Percentiles rank a stretch among this genome's conserved stretches.
These are phyloP conservation scores for Lippia alba DNA, from an alignment of 305 asterid species.

Conservation along the genomic window DNA sequence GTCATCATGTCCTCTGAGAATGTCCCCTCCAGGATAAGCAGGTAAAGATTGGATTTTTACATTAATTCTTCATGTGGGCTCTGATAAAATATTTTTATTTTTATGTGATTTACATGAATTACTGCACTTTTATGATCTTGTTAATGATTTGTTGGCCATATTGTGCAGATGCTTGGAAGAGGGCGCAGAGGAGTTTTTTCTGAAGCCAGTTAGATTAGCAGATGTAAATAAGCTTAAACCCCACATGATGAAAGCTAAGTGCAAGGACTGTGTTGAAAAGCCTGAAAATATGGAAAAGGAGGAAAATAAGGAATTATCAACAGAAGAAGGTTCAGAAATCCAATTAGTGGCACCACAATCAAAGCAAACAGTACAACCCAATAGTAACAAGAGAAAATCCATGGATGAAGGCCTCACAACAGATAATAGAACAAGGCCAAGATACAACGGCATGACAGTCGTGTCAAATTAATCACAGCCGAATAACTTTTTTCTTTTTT, in stretches of 20 bases:
- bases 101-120: too few species aligned
- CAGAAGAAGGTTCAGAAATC: conserved; percentile 11
- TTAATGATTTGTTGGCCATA: conserved; percentile 1
- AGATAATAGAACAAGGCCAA: conserved; percentile 60
- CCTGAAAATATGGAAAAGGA: conserved; percentile 45
- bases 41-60: conserved; percentile 44
- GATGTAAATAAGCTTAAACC: conserved; percentile 85
- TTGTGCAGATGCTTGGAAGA: conserved; percentile 76
- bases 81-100: too few species aligned
- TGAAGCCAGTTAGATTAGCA: conserved; percentile 84
- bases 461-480: conserved; percentile 53
- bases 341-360: conserved; percentile 18
- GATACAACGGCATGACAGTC: conserved; percentile 67
- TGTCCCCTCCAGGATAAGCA: conserved; percentile 89
- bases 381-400: conserved; percentile 59
- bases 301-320: conserved; percentile 34
- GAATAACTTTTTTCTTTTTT: conserved; percentile 23
- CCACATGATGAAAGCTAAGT: conserved; percentile 75
- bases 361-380: conserved; percentile 38
- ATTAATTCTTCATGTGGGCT: too few species aligned
- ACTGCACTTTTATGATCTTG: background rate
- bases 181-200: conserved; percentile 92
- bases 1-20: conserved; percentile 96
- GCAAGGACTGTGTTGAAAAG: conserved; percentile 40
- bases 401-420: conserved; percentile 68